Evolutionary conservation across 306 rosid genomes (phyloP), one percentile per base, ranked within the genome.

Genomic region (Leucaena leucocephala): DNA sequence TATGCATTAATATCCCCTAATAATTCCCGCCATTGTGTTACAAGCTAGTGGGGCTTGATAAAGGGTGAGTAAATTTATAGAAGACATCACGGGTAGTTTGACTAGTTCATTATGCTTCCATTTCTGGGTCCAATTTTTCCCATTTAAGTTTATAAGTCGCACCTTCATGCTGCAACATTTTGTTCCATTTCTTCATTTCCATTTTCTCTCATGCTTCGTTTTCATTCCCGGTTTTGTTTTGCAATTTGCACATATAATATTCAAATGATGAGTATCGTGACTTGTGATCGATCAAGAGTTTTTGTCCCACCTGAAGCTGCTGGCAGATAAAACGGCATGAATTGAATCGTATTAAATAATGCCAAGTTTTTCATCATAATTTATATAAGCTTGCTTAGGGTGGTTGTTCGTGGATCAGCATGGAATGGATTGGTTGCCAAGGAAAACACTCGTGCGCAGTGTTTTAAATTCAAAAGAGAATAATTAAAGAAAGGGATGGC

Each of bases 401-500:
- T 86, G 87, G 74, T 77, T 84, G 86, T 85, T 82, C 61, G 82
- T 77, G 90, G 85, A 80, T 90, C 86, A 90, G 94, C 91, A 88
- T 77, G 74, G 82, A 74, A 80, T 84, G 87, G 88, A 84, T 88
- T 87, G 86, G 80, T 64, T 72, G 78, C 21, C 79, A 87, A 92
- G 91, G 77, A 83, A 87, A 76, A 63, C 81, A 81, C 86, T 79
- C 78, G 77, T 76, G 86, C 70, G 77, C 84, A 69, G 76, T 81
- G 72, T 73, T 70, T 86, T 76, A 50, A 48, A 81, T 85, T 65
- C 84, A 81, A 71, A 57, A 38, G 40, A 81, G 6, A 66, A 63
- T 16, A 45, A 81, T 48, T 6, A n/a, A 54, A 54, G 27, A n/a
- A 55, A 3, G 22, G 10, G 15, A 80, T 79, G 71, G 78, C 82